A percentile compares a stretch with the other conserved stretches of the same genome.
Evolutionary conservation across 768 basidiomycete species (phyloP).

Genomic region (Boletellus emodensis): DNA sequence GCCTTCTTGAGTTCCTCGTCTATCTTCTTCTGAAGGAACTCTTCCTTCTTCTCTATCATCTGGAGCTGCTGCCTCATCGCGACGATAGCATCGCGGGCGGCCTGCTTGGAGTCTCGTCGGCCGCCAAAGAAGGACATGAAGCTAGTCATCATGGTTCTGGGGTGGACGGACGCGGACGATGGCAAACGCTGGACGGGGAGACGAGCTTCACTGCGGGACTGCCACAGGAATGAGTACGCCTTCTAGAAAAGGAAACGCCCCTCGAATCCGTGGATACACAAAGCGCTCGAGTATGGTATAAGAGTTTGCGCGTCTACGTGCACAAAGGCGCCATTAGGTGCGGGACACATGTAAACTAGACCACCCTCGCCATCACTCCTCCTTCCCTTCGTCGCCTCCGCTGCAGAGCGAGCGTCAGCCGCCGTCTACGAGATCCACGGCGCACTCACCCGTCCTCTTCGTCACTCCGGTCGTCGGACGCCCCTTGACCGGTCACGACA

Average conservation of each 20-base stretch:
- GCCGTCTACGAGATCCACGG: neutral
- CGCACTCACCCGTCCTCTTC: constrained; percentile 57
- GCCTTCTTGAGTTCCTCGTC: constrained; percentile 93
- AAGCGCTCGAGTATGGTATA: constrained; percentile 27
- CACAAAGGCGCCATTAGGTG: constrained; percentile 27
- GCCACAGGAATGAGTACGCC: constrained; percentile 12
- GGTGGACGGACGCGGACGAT: neutral
- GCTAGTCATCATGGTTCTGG: constrained; percentile 58
- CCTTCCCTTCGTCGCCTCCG: constrained; percentile 18
- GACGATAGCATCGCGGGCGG: constrained; percentile 91
- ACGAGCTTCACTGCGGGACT: constrained; percentile 10
- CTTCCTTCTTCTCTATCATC: constrained; percentile 99
- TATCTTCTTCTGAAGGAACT: constrained; percentile 92
- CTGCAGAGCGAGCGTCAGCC: constrained; percentile 17
- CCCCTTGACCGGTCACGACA: constrained; percentile 69
- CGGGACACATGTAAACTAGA: constrained; percentile 19
- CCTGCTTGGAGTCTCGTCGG: constrained; percentile 75
- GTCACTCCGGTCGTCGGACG: constrained; percentile 83
- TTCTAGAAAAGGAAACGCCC: constrained; percentile 27
- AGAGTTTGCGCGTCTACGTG: constrained; percentile 22
- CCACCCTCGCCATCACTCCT: constrained; percentile 23
- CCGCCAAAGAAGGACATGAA: constrained; percentile 90
- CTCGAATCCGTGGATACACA: constrained; percentile 2
- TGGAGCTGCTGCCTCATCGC: constrained; percentile 87
- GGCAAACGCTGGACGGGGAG: neutral